Conservation (phyloP, 371 early-diverging fungal genomes). For the Mortierella sp. region DNA sequence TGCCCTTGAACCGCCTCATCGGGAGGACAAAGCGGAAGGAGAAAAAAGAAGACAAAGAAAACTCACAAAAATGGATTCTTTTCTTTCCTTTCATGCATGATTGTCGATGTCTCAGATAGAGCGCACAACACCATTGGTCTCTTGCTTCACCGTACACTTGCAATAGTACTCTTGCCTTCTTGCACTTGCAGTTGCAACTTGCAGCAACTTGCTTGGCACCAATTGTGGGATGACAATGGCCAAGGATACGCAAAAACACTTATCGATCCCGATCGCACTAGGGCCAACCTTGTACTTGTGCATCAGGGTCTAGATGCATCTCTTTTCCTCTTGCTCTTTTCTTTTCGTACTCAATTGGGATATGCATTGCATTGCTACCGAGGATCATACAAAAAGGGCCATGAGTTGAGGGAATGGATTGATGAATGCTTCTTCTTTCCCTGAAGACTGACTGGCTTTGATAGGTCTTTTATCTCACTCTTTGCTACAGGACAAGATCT, state of each 20-base stretch:
- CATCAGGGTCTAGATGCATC: slow-evolving; percentile 8
- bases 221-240: not conserved
- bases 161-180: no score
- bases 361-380: slow-evolving; percentile 5
- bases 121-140: not conserved
- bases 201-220: no score
- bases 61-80: not conserved
- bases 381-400: not conserved
- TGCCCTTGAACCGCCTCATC: not conserved
- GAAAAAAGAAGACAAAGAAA: not conserved
- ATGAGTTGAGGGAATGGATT: not conserved
- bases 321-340: not conserved
- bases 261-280: slow-evolving; percentile 6
- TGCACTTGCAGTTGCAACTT: no score
- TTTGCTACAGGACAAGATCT: not conserved
- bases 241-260: not conserved
- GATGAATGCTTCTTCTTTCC: not conserved
- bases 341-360: not conserved
- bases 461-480: not conserved
- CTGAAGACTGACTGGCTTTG: not conserved
- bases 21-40: not conserved
- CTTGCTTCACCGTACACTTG: not conserved
- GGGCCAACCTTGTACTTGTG: not conserved
- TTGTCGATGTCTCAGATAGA: slow-evolving; percentile 8
- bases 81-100: slow-evolving; percentile 4